phyloP scores from a whole-genome alignment of 2,329 filamentous ascomycete species.

The Clonostachys chloroleuca region DNA sequence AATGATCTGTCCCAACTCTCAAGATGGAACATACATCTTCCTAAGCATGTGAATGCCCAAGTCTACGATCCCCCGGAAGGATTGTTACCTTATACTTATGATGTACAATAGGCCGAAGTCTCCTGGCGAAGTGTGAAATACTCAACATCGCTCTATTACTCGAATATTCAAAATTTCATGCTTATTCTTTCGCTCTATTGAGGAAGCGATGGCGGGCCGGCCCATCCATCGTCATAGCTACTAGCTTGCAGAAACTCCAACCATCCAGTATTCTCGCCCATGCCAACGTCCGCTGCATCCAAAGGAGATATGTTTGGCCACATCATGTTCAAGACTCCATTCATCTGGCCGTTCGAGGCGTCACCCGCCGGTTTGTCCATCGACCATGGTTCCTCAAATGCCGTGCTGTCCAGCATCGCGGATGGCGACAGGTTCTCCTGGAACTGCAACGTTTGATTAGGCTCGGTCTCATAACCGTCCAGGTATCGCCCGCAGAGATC shows the following conservation, averaged over 20 bases:
- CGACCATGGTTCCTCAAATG: constrained; percentile 1
- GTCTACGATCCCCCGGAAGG: too few relatives aligned
- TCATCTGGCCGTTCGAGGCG: constrained; percentile 34
- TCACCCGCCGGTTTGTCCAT: constrained; percentile 21
- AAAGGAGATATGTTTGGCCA: constrained; percentile 33
- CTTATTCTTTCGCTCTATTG: too few relatives aligned
- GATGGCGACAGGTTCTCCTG: too few relatives aligned
- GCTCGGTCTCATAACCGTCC: constrained; percentile 3
- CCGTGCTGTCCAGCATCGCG: not conserved
- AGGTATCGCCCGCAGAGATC: constrained; percentile 32
- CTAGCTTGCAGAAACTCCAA: constrained; percentile 23
- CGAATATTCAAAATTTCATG: too few relatives aligned
- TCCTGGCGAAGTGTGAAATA: too few relatives aligned
- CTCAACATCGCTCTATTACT: too few relatives aligned
- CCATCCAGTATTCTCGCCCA: constrained; percentile 28
- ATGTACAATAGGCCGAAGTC: too few relatives aligned
- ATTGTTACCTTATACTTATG: too few relatives aligned
- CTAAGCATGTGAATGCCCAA: too few relatives aligned
- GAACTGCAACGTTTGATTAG: not conserved
- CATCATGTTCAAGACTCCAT: constrained; percentile 37
- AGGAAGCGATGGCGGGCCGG: not conserved
- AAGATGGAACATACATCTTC: too few relatives aligned
- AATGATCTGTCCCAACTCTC: too few relatives aligned
- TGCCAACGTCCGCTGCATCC: constrained; percentile 27
- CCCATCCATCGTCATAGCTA: constrained; percentile 7